These are phyloP conservation scores for Citrullus colocynthis DNA, from an alignment of 306 rosid species.

Conservation along the genomic window DNA sequence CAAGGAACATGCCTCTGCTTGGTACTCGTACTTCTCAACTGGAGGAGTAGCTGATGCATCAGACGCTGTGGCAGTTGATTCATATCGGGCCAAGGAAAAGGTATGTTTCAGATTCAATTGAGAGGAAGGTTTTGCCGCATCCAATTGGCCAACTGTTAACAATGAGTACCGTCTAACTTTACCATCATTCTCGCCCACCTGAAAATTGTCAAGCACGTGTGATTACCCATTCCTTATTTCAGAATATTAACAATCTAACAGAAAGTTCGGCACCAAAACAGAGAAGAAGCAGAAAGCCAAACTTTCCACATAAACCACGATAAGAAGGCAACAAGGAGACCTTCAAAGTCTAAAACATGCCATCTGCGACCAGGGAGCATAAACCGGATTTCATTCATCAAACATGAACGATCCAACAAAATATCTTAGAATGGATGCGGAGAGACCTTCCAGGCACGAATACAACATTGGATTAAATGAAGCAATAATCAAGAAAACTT, in stretches of 20 bases:
- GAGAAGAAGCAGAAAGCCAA: neutral
- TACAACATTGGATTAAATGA: neutral
- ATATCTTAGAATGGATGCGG: neutral
- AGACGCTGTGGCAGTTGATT: slow-evolving; percentile 72
- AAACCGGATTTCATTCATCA: neutral
- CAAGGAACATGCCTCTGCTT: slow-evolving; percentile 66
- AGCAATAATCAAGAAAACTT: neutral
- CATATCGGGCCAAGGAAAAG: slow-evolving; percentile 39
- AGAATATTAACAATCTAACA: neutral
- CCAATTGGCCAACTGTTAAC: slow-evolving; percentile 23
- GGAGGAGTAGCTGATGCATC: slow-evolving; percentile 43
- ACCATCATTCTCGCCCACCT: slow-evolving; percentile 41
- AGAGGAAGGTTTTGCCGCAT: slow-evolving; percentile 13
- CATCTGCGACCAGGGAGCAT: neutral
- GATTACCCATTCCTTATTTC: neutral
- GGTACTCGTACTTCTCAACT: slow-evolving; percentile 68
- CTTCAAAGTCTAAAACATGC: neutral
- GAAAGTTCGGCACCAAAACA: neutral
- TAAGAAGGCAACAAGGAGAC: neutral
- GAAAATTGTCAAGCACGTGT: slow-evolving; percentile 3
- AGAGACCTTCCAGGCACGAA: neutral
- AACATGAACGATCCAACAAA: neutral
- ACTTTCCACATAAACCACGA: neutral
- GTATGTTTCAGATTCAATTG: slow-evolving; percentile 18
- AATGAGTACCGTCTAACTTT: slow-evolving; percentile 46